Conservation (phyloP, 1,284 basidiomycete genomes). For the Filobasidium uniguttulatum region DNA sequence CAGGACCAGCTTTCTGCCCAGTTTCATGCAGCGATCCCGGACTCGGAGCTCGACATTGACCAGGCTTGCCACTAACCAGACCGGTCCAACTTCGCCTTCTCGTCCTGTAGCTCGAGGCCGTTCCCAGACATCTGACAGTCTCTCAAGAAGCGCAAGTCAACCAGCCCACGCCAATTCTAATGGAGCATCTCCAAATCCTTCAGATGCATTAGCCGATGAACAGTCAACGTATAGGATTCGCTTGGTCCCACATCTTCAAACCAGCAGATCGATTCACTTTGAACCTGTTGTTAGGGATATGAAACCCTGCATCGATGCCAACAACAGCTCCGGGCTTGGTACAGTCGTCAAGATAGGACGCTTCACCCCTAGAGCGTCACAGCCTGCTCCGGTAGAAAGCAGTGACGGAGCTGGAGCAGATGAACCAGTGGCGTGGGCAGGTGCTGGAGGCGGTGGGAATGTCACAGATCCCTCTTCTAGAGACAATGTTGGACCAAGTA, state of each 20-base stretch:
- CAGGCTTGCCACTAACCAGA: constrained; percentile 14
- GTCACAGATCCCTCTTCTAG: neutral
- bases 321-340: neutral
- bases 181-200: neutral
- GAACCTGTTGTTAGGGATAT: constrained; percentile 75
- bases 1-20: constrained; percentile 29
- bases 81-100: neutral
- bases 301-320: constrained; percentile 3
- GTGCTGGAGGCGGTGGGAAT: neutral
- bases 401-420: neutral
- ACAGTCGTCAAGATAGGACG: constrained; percentile 70
- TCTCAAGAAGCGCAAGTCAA: constrained; percentile 1
- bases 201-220: neutral
- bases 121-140: neutral
- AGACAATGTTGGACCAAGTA: too few species aligned
- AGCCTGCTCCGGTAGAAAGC: neutral
- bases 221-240: constrained; percentile 44
- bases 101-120: neutral
- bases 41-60: constrained; percentile 28
- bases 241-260: constrained; percentile 87
- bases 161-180: neutral
- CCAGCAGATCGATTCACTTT: constrained; percentile 75
- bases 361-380: constrained; percentile 55
- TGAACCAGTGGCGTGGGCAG: neutral
- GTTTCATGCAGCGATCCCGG: constrained; percentile 30